Conservation (phyloP, 1,139 yeast species). For the Candida neerlandica region DNA sequence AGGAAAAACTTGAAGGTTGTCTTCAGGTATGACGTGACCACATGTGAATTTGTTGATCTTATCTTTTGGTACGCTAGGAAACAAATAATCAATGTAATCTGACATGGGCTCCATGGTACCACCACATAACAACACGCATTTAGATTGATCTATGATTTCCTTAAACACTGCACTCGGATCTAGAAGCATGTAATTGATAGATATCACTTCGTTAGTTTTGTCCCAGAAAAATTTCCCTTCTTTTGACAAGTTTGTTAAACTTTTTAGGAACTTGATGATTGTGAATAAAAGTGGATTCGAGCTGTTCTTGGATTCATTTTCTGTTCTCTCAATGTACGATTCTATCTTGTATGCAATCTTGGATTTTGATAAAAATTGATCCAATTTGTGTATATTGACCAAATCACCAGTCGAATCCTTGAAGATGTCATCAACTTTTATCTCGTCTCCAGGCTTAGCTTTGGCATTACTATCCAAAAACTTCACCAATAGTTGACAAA, state of each 20-base stretch:
- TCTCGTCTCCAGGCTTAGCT: slow-evolving; percentile 54
- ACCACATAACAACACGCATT: slow-evolving; percentile 82
- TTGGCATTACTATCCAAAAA: slow-evolving; percentile 35
- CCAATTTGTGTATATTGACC: slow-evolving; percentile 69
- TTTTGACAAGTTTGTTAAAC: slow-evolving; percentile 70
- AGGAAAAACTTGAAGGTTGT: slow-evolving; percentile 64
- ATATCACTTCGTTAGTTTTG: slow-evolving; percentile 25
- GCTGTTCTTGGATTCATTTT: slow-evolving; percentile 15
- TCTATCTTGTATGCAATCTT: slow-evolving; percentile 87
- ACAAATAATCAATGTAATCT: slow-evolving; percentile 66
- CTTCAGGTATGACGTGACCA: slow-evolving; percentile 81
- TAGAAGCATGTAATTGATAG: slow-evolving; percentile 69
- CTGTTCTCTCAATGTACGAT: slow-evolving; percentile 56
- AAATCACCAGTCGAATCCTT: slow-evolving; percentile 65
- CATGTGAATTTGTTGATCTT: slow-evolving; percentile 65
- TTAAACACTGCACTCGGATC: slow-evolving; percentile 79
- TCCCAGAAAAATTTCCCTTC: slow-evolving; percentile 86
- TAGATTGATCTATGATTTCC: slow-evolving; percentile 64
- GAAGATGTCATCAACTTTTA: slow-evolving; percentile 57
- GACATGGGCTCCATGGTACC: slow-evolving; percentile 94
- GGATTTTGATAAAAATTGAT: slow-evolving; percentile 62
- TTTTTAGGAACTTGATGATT: slow-evolving; percentile 63
- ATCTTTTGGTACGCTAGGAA: slow-evolving; percentile 53
- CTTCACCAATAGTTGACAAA: slow-evolving; percentile 52
- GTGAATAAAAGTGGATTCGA: slow-evolving; percentile 67